Evolutionary conservation across 495 filamentous ascomycete genomes (phyloP).

Genomic region (Trichoderma parareesei): DNA sequence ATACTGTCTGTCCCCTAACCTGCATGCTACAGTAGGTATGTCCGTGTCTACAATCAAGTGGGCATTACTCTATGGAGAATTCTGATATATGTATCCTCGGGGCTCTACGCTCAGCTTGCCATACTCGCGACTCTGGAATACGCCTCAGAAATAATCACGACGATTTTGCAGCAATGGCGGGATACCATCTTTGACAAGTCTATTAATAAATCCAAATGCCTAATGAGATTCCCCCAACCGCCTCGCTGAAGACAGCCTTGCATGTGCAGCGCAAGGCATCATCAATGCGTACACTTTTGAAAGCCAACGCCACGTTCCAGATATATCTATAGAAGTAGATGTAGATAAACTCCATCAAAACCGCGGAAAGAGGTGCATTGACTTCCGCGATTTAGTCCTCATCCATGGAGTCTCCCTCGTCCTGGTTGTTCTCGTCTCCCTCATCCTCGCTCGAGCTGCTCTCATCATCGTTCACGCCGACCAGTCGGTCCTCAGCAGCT

Average conservation of each 20-base stretch:
- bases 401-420: constrained; percentile 88
- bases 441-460: constrained; percentile 50
- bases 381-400: constrained; percentile 48
- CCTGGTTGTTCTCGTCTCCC: constrained; percentile 44
- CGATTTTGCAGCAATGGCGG: not conserved
- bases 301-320: constrained; percentile 12
- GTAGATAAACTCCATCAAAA: not conserved
- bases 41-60: no score
- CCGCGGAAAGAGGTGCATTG: not conserved
- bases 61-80: no score
- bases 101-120: no score
- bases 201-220: not conserved
- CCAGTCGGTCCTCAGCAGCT: constrained; percentile 67
- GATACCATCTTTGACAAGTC: not conserved
- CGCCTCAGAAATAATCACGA: not conserved
- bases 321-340: not conserved
- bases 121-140: no score
- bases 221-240: not conserved
- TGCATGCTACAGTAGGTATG: no score
- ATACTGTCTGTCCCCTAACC: no score
- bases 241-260: not conserved
- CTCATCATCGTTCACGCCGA: constrained; percentile 59
- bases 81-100: no score
- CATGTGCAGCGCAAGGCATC: not conserved
- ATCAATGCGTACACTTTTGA: constrained; percentile 5